phyloP scores from a whole-genome alignment of 2,329 filamentous ascomycete species.

The Colletotrichum plurivorum region DNA sequence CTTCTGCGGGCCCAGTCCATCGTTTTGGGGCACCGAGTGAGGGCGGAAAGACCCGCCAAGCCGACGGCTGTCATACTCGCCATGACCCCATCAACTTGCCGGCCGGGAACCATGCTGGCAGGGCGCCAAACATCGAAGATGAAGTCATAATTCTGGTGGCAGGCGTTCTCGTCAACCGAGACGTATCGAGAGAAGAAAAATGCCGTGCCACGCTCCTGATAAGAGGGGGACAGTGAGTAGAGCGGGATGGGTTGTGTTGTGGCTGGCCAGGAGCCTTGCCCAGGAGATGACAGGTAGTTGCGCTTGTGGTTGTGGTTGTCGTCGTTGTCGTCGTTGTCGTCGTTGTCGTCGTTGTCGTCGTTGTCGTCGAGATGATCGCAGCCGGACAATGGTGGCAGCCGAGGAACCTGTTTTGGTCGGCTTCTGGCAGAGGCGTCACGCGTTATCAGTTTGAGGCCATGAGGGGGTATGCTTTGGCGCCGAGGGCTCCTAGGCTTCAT shows the following conservation, averaged over 20 bases:
- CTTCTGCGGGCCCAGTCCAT: slow-evolving; percentile 64
- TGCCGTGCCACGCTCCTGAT: slow-evolving; percentile 60
- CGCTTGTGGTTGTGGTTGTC: slow-evolving; percentile 40
- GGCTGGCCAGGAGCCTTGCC: slow-evolving; percentile 49
- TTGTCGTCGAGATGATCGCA: not conserved
- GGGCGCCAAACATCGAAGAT: slow-evolving; percentile 68
- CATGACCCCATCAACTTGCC: slow-evolving; percentile 60
- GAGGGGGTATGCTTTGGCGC: slow-evolving; percentile 10
- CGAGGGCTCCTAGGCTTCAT: not conserved
- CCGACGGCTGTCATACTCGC: slow-evolving; percentile 70
- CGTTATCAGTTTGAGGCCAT: slow-evolving; percentile 40
- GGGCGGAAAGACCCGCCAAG: slow-evolving; percentile 64
- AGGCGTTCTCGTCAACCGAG: slow-evolving; percentile 59
- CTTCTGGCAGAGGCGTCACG: slow-evolving; percentile 24
- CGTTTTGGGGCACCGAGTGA: slow-evolving; percentile 57
- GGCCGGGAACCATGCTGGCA: slow-evolving; percentile 48
- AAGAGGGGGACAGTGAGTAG: slow-evolving; percentile 51
- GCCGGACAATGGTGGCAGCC: slow-evolving; percentile 13
- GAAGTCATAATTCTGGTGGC: slow-evolving; percentile 66
- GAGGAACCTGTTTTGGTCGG: slow-evolving; percentile 4
- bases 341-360: not conserved
- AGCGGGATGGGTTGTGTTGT: slow-evolving; percentile 47
- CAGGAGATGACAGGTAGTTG: slow-evolving; percentile 48
- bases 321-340: slow-evolving; percentile 38
- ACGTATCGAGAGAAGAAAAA: slow-evolving; percentile 69